A percentile compares a stretch with the other conserved stretches of the same genome.
Evolutionary conservation across 2,329 filamentous ascomycete species (phyloP).

Genomic region (Claviceps spartinae): DNA sequence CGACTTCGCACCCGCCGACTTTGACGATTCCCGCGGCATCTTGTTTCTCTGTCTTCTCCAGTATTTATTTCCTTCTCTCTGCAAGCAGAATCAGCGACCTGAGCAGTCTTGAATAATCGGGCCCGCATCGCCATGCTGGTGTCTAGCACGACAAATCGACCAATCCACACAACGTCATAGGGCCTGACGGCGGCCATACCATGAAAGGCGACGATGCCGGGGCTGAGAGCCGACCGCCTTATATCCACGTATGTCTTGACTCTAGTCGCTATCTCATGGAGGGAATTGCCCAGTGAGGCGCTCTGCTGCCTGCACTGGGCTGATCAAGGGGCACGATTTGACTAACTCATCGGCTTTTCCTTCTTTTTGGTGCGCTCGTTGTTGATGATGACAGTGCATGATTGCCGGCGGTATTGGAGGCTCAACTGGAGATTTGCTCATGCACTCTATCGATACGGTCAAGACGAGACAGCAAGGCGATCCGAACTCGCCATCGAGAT

Average conservation of each 20-base stretch:
- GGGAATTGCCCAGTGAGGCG: neutral
- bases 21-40: neutral
- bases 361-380: slow-evolving; percentile 2
- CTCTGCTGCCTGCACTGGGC: neutral
- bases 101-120: slow-evolving; percentile 1
- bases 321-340: neutral
- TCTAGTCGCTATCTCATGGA: neutral
- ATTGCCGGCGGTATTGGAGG: slow-evolving; percentile 87
- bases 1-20: neutral
- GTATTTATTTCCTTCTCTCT: too few species aligned
- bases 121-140: slow-evolving; percentile 20
- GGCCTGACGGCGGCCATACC: slow-evolving; percentile 14
- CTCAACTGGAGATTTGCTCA: slow-evolving; percentile 87
- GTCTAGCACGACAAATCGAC: slow-evolving; percentile 14
- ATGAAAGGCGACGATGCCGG: slow-evolving; percentile 27
- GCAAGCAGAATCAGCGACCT: slow-evolving; percentile 4
- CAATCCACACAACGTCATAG: slow-evolving; percentile 12
- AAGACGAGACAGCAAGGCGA: slow-evolving; percentile 97
- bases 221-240: slow-evolving; percentile 29
- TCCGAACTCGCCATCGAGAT: slow-evolving; percentile 82
- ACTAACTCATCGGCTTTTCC: neutral
- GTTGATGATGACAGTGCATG: slow-evolving; percentile 54
- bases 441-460: slow-evolving; percentile 97
- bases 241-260: slow-evolving; percentile 25
- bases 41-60: neutral